These are phyloP conservation scores for Pouteria glomerata DNA, from an alignment of 148 eudicot genomes.

Conservation along the genomic window DNA sequence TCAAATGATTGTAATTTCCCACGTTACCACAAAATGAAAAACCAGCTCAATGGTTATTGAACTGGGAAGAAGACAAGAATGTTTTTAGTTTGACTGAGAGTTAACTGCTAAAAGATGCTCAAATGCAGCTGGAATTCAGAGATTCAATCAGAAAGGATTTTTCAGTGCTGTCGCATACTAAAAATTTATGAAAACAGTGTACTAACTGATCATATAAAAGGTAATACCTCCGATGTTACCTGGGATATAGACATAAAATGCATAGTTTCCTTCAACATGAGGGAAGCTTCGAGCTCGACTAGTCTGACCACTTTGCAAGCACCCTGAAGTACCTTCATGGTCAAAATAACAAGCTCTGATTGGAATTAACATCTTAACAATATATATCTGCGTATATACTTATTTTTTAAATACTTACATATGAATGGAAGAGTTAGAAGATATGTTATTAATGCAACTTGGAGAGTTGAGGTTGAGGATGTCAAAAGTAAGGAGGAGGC, in stretches of 20 bases:
- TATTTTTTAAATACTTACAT: background rate
- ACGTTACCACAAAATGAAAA: background rate
- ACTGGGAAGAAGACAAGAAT: background rate
- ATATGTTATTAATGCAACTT: constrained; percentile 39
- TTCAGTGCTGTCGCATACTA: background rate
- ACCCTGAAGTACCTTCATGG: constrained; percentile 34
- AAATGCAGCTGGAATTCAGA: background rate
- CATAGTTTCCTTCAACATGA: constrained; percentile 82
- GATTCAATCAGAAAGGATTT: background rate
- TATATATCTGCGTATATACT: background rate
- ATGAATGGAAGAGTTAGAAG: constrained; percentile 20
- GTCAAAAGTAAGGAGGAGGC: constrained; percentile 84
- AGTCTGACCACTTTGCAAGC: constrained; percentile 30
- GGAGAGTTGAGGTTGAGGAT: constrained; percentile 72
- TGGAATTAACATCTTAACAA: constrained; percentile 7
- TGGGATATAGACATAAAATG: constrained; percentile 85
- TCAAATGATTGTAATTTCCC: background rate
- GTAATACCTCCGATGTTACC: constrained; percentile 27
- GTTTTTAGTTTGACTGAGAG: background rate
- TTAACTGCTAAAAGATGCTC: background rate
- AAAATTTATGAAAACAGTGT: background rate
- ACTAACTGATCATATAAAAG: background rate
- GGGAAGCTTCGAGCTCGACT: constrained; percentile 76
- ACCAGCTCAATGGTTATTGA: background rate
- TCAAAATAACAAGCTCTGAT: constrained; percentile 21